Base-by-base conservation (phyloP, 2,329 filamentous ascomycete genomes). In the Dactylellina parvicollis region DNA sequence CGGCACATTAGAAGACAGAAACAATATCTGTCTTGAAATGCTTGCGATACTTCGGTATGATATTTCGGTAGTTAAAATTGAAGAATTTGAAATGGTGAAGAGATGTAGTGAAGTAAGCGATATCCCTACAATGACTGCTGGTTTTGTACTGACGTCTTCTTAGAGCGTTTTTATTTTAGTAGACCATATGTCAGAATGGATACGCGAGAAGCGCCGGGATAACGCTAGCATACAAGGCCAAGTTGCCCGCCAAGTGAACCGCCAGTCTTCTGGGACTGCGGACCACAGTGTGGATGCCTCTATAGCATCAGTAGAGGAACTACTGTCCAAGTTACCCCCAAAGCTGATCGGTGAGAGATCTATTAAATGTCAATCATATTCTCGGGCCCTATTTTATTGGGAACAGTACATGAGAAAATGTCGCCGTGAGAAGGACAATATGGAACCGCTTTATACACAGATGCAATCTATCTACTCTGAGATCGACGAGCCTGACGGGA, bases 401-500 rank as follows among this genome's bases (percentile, higher is more conserved):
- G 95, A 99, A 80, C 92, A 96, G 77, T 91, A 96, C 79, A 93
- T 93, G 65, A 86, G 89, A 28, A 84, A 88, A 52, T 75, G 77
- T 18, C 75, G 75, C 14, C 76, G 82, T 24, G 83, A 84, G 0
- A 83, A 87, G 20, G 82, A 86, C n/a, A 84, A 83, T 50, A 79
- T 84, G 47, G 84, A 90, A 59, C 84, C 87, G 22, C 84, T 95
- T 2, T 86, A 96, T 71, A 87, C 92, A 76, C 87, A 89, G 73
- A 83, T 99, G 22, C 94, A 98, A 79, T 89, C 94, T 59, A 96
- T 99, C 16, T 99, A 99, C 80, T 92, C 92, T 0, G 91, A 97
- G 77, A 98, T 99, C 73, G 95, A 99, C 78, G 95, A 99, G 77
- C 96, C 95, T 0, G 95, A 99, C 80, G 93, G 94, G 0, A 89